Base-by-base conservation (phyloP, 1,284 basidiomycete species). In the Melampsora medusae region DNA sequence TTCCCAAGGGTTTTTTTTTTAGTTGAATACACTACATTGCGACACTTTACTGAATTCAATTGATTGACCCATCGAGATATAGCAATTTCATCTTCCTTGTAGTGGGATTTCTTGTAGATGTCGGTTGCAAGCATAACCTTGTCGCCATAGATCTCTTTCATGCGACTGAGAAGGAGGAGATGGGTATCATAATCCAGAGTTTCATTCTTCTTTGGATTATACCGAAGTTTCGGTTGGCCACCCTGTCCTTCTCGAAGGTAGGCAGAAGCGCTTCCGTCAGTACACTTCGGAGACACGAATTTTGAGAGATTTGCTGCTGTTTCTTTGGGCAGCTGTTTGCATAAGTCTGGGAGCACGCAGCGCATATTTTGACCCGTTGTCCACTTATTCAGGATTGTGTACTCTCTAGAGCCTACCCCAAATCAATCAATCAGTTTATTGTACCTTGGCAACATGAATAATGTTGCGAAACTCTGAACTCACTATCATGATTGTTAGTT, bases 111-210 rank as follows among this genome's bases (percentile, higher is more conserved):
- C 33, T 31, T 68, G 67, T 68, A 68, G 49, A 68, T 10, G 38
- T 53, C 59, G n/a, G 65, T 67, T n/a, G 22, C 50, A 22, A 67
- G 42, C 19, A 28, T 19, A 7, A 25, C 46, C 42, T 67, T 16
- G 35, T 31, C 12, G n/a, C 38, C 38, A 50, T 49, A 31, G 31
- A 25, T 31, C 31, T 67, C 65, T 49, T 12, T 42, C 38, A 42
- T 42, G 38, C 38, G 38, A 42, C 38, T 42, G 38, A 42, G 22
- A 49, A 31, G 42, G 50, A 67, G 17, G 28, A 50, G 17, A n/a
- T 67, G 66, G 35, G 66, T 50, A 50, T 67, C 28, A 7, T 50
- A 28, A n/a, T 68, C 67, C n/a, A 68, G 48, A 3, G 67, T 68
- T 35, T 68, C 28, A n/a, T 56, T 17, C 49, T 35, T 68, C 25